phyloP scores from a whole-genome alignment of 2,329 filamentous ascomycete species.

The Neofusicoccum sp. region DNA sequence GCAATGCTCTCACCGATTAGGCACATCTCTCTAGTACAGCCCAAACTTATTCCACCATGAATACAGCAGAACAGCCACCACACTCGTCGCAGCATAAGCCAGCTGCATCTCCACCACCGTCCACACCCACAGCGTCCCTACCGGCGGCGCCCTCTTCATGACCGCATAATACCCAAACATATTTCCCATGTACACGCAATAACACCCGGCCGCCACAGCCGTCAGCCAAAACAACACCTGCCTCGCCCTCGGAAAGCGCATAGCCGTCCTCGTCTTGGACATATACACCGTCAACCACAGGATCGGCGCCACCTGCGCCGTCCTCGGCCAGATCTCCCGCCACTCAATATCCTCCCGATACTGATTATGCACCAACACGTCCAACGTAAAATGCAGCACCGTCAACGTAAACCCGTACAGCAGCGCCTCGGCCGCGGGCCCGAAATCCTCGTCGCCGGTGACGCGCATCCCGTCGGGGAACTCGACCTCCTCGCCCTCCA shows the following conservation, averaged over 20 bases:
- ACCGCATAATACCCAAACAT: constrained; percentile 76
- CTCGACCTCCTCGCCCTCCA: constrained; percentile 9
- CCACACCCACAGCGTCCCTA: constrained; percentile 93
- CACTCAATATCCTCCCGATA: constrained; percentile 68
- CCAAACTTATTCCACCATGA: constrained; percentile 56
- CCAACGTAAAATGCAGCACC: constrained; percentile 74
- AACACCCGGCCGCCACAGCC: constrained; percentile 66
- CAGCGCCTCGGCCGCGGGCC: constrained; percentile 47
- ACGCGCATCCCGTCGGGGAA: constrained; percentile 22
- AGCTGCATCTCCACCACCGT: constrained; percentile 82
- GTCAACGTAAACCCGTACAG: constrained; percentile 58
- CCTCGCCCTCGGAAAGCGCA: constrained; percentile 44
- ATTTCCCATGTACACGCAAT: constrained; percentile 80
- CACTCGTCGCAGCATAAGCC: constrained; percentile 59
- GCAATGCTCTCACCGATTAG: neutral
- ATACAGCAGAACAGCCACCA: constrained; percentile 51
- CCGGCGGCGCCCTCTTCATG: constrained; percentile 86
- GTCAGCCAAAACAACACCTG: constrained; percentile 61
- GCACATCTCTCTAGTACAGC: constrained; percentile 34
- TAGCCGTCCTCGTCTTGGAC: constrained; percentile 40
- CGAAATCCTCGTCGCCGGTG: constrained; percentile 44
- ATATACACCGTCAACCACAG: constrained; percentile 47
- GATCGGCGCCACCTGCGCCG: constrained; percentile 45
- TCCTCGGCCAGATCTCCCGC: constrained; percentile 53
- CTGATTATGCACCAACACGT: constrained; percentile 76